A percentile compares a stretch with the other conserved stretches of the same genome.
phyloP scores from a whole-genome alignment of 2,329 filamentous ascomycete species.

The Calonectria fujianensis region DNA sequence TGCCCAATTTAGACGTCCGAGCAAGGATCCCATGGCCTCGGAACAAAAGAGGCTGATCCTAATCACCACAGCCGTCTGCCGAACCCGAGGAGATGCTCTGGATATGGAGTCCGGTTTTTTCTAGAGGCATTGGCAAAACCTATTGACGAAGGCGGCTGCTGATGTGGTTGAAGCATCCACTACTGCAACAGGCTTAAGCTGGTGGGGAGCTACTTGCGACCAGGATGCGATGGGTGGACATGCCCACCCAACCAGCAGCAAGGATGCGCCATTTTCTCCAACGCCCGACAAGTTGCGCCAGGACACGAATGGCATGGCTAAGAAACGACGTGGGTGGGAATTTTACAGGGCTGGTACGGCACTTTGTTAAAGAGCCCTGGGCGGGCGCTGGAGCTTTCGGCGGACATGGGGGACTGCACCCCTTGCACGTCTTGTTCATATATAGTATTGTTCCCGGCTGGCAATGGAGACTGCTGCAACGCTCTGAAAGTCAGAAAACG shows the following conservation, averaged over 20 bases:
- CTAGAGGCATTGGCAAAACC: conserved; percentile 23
- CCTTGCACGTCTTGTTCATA: conserved; percentile 7
- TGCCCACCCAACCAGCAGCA: conserved; percentile 35
- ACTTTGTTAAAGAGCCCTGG: conserved; percentile 8
- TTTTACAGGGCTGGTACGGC: conserved; percentile 23
- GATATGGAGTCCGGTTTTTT: conserved; percentile 16
- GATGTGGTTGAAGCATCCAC: conserved; percentile 26
- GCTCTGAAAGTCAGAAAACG: background rate
- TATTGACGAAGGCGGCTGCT: conserved; percentile 28
- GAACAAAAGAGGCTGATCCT: conserved; percentile 11
- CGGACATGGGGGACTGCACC: conserved; percentile 3
- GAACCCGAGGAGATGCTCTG: conserved; percentile 17
- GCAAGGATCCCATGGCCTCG: background rate
- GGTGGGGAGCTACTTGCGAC: background rate
- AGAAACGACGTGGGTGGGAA: conserved; percentile 26
- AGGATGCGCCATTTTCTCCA: conserved; percentile 46
- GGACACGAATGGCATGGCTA: conserved; percentile 35
- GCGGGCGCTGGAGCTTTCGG: conserved; percentile 23
- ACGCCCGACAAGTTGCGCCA: conserved; percentile 38
- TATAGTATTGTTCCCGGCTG: conserved; percentile 9
- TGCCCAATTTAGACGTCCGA: background rate
- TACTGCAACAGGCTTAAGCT: conserved; percentile 28
- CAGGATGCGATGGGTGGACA: conserved; percentile 17
- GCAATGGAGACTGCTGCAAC: conserved; percentile 1
- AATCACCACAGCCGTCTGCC: conserved; percentile 5